phyloP scores from a whole-genome alignment of 2,329 filamentous ascomycete species.

The Colletotrichum ledebouriae region DNA sequence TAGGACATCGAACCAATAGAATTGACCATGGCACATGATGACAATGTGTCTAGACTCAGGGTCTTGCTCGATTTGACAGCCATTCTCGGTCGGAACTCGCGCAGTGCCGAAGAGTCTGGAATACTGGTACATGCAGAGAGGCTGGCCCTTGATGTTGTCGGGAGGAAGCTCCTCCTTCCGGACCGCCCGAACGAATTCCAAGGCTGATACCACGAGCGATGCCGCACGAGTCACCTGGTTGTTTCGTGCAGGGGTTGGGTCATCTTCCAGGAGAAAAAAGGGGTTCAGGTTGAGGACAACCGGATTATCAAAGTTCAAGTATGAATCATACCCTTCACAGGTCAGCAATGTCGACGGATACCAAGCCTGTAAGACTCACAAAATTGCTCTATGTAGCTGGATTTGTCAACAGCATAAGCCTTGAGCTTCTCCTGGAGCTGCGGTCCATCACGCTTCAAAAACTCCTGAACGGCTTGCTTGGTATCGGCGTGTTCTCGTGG shows the following conservation, averaged over 20 bases:
- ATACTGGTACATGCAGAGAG: constrained; percentile 98
- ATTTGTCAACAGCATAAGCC: constrained; percentile 89
- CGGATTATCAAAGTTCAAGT: constrained; percentile 96
- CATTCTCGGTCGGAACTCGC: constrained; percentile 91
- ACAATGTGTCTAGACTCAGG: constrained; percentile 93
- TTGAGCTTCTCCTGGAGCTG: constrained; percentile 90
- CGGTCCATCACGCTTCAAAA: constrained; percentile 84
- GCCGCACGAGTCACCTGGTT: constrained; percentile 96
- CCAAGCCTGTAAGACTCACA: constrained; percentile 69
- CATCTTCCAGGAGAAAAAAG: constrained; percentile 97
- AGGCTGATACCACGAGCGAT: constrained; percentile 88
- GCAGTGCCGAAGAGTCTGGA: constrained; percentile 95
- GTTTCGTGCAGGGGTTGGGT: constrained; percentile 94
- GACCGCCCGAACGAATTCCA: constrained; percentile 94
- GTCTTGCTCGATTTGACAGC: constrained; percentile 96
- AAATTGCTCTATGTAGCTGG: constrained; percentile 98
- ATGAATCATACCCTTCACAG: constrained; percentile 93
- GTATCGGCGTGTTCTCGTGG: constrained; percentile 87
- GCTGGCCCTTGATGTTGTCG: constrained; percentile 85
- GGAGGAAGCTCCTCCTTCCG: constrained; percentile 92
- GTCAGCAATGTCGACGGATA: neutral
- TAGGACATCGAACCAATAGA: constrained; percentile 99
- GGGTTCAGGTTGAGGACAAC: constrained; percentile 98
- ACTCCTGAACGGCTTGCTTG: constrained; percentile 83
- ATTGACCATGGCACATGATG: constrained; percentile 93